Evolutionary conservation across 129 eudicot genomes (phyloP).

Genomic region (Heracleum sosnowskyi): DNA sequence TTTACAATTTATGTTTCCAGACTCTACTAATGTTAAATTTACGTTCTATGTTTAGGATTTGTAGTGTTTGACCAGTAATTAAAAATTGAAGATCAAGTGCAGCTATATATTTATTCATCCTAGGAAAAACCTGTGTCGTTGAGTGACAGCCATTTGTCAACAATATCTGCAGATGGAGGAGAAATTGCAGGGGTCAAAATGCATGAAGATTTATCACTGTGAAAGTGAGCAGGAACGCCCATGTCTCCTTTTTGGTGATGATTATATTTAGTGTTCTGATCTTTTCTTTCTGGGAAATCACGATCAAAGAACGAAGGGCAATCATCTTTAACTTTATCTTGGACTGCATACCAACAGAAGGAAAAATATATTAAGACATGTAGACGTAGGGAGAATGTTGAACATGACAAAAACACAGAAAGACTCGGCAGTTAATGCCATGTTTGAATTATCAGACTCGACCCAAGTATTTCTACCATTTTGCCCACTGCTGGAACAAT

Average conservation of each 20-base stretch:
- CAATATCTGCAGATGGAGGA: slow-evolving; percentile 69
- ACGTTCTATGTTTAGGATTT: slow-evolving; percentile 11
- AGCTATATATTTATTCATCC: slow-evolving; percentile 9
- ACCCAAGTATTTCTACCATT: slow-evolving; percentile 14
- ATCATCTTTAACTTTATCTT: slow-evolving; percentile 26
- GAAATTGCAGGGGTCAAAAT: slow-evolving; percentile 59
- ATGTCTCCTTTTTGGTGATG: slow-evolving; percentile 22
- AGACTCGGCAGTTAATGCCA: background rate
- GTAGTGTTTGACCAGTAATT: slow-evolving; percentile 10
- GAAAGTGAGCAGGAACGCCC: slow-evolving; percentile 50
- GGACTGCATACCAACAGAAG: slow-evolving; percentile 28
- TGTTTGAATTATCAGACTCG: slow-evolving; percentile 7
- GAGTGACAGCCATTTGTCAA: slow-evolving; percentile 50
- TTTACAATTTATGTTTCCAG: slow-evolving; percentile 27
- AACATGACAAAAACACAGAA: background rate
- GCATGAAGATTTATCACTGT: slow-evolving; percentile 58
- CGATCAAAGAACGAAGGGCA: slow-evolving; percentile 29
- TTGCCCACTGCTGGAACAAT: background rate
- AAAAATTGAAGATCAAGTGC: background rate
- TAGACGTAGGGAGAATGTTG: background rate
- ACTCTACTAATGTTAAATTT: slow-evolving; percentile 13
- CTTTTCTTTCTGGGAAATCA: slow-evolving; percentile 23
- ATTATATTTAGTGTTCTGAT: slow-evolving; percentile 14
- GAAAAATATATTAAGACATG: background rate
- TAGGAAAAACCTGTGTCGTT: slow-evolving; percentile 27